Percentiles rank a stretch among this genome's conserved stretches.
These are phyloP conservation scores for Citrus sp. DNA, from an alignment of 345 rosid species.

Conservation along the genomic window DNA sequence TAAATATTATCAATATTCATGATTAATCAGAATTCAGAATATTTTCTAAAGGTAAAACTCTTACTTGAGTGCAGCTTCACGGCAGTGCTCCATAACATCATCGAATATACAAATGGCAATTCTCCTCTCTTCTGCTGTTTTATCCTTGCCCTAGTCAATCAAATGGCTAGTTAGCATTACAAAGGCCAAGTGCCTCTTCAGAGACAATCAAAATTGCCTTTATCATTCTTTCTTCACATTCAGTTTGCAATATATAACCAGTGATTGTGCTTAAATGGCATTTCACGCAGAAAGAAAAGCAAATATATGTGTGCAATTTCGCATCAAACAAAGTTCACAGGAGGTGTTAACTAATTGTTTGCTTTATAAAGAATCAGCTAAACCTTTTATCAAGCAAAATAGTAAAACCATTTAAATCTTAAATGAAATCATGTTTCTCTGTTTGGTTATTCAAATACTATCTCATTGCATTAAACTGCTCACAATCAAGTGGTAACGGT, in stretches of 20 bases:
- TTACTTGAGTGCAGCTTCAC: constrained; percentile 60
- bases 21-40: not conserved
- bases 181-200: not conserved
- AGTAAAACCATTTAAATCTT: not conserved
- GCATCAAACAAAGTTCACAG: not conserved
- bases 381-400: not conserved
- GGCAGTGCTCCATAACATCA: constrained; percentile 73
- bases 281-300: not conserved
- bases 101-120: constrained; percentile 74
- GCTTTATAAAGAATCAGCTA: not conserved
- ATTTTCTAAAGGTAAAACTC: not conserved
- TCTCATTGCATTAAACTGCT: not conserved
- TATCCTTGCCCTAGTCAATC: constrained; percentile 57
- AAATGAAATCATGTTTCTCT: not conserved
- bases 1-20: not conserved
- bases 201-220: not conserved
- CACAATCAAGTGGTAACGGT: not conserved
- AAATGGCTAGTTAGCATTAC: constrained; percentile 8
- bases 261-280: not conserved
- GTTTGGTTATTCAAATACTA: not conserved
- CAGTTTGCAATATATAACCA: not conserved
- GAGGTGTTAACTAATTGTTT: not conserved
- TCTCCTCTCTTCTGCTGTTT: constrained; percentile 69
- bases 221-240: not conserved
- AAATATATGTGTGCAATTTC: not conserved